A percentile compares a stretch with the other conserved stretches of the same genome.
These are phyloP conservation scores for Prorocentrum cordatum DNA, from an alignment of 169 alveolate species.

Conservation along the genomic window DNA sequence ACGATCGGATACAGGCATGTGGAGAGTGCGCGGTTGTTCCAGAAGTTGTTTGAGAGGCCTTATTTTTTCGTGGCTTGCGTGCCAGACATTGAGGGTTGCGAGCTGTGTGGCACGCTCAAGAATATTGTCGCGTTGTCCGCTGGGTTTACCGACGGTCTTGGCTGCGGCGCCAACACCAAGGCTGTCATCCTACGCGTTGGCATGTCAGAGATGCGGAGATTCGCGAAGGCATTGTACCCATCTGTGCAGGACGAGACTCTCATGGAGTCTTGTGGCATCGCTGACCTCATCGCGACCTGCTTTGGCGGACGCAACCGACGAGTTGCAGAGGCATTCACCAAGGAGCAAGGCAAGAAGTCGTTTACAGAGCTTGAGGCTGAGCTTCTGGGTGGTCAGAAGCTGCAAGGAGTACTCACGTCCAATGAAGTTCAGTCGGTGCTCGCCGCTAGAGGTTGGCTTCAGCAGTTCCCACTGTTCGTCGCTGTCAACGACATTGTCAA, in stretches of 20 bases:
- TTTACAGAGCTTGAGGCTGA: slow-evolving; percentile 80
- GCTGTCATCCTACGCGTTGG: slow-evolving; percentile 83
- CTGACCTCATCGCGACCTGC: slow-evolving; percentile 83
- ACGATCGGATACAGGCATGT: slow-evolving; percentile 80
- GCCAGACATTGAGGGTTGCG: slow-evolving; percentile 79
- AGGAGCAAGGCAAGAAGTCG: slow-evolving; percentile 76
- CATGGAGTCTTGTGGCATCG: slow-evolving; percentile 82
- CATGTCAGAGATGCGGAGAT: slow-evolving; percentile 77
- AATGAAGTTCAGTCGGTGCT: no score
- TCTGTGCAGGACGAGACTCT: slow-evolving; percentile 75
- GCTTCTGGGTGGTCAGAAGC: slow-evolving; percentile 80
- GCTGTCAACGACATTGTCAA: no score
- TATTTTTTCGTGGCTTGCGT: slow-evolving; percentile 81
- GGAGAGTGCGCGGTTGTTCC: slow-evolving; percentile 78
- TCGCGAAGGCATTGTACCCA: slow-evolving; percentile 75
- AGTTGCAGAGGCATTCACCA: slow-evolving; percentile 82
- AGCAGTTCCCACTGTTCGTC: neutral
- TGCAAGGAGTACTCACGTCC: slow-evolving; percentile 68
- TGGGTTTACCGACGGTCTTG: slow-evolving; percentile 84
- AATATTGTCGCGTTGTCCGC: slow-evolving; percentile 81
- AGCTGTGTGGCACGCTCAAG: slow-evolving; percentile 82
- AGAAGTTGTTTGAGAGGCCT: slow-evolving; percentile 81
- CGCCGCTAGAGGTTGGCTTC: neutral
- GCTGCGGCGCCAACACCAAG: slow-evolving; percentile 80
- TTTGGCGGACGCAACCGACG: slow-evolving; percentile 82